These are phyloP conservation scores for Saraca asoca DNA, from an alignment of 331 rosid genomes.

Conservation along the genomic window DNA sequence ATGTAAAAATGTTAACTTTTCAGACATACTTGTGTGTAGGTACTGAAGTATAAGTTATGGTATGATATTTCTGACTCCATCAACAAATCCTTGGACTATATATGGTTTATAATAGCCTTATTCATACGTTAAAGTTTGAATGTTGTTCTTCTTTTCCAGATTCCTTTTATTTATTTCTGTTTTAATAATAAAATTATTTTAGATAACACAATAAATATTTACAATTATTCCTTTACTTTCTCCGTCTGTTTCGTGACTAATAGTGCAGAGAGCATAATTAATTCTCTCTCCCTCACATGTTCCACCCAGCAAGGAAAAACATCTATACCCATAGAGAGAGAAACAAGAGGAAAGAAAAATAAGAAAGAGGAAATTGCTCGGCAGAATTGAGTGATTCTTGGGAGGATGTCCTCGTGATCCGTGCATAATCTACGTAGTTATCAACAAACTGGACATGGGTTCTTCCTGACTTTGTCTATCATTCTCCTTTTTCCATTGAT, in stretches of 20 bases:
- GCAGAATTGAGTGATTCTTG: constrained; percentile 35
- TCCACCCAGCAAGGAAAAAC: no score
- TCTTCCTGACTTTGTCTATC: neutral
- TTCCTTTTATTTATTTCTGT: no score
- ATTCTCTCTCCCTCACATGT: neutral
- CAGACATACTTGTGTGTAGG: no score
- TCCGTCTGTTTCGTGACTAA: constrained; percentile 57
- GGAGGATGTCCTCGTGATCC: constrained; percentile 49
- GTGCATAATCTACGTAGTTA: constrained; percentile 36
- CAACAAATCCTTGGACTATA: no score
- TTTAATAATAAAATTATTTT: no score
- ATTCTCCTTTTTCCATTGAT: constrained; percentile 2
- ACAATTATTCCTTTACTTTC: constrained; percentile 36
- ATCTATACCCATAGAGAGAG: neutral
- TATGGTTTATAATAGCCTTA: no score
- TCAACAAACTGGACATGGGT: constrained; percentile 25
- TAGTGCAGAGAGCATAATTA: constrained; percentile 30
- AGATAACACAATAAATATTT: no score
- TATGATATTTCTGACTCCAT: no score
- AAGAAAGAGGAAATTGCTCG: constrained; percentile 20
- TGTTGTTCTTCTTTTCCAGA: neutral
- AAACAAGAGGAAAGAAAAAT: neutral
- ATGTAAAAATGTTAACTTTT: no score
- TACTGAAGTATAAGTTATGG: no score
- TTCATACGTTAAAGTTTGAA: neutral